These are phyloP conservation scores for Inga leiocalycina DNA, from an alignment of 306 rosid genomes.

Conservation along the genomic window DNA sequence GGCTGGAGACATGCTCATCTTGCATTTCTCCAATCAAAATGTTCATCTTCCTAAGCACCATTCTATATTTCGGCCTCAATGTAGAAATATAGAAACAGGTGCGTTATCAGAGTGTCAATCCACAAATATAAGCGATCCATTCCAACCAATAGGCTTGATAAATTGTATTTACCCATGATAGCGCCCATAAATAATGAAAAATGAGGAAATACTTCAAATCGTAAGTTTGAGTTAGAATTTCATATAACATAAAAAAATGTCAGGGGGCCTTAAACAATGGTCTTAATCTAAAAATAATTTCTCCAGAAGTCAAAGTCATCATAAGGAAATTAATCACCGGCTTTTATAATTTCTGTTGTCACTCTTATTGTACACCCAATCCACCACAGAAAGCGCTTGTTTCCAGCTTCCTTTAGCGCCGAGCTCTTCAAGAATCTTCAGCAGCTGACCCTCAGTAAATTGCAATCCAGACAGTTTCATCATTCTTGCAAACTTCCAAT, in stretches of 20 bases:
- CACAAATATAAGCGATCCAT: not conserved
- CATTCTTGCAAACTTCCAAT: conserved; percentile 86
- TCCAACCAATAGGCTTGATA: conserved; percentile 6
- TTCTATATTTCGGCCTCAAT: conserved; percentile 1
- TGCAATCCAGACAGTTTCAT: conserved; percentile 89
- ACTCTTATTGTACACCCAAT: conserved; percentile 72
- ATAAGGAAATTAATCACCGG: conserved; percentile 54
- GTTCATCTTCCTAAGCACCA: conserved; percentile 1
- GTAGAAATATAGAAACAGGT: conserved; percentile 9
- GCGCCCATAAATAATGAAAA: not conserved
- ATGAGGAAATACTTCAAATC: not conserved
- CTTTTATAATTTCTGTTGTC: conserved; percentile 60
- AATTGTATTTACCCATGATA: not conserved
- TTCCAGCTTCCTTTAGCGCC: conserved; percentile 71
- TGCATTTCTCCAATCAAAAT: conserved; percentile 13
- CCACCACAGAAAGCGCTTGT: conserved; percentile 80
- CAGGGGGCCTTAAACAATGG: not conserved
- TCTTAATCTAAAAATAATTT: conserved; percentile 9
- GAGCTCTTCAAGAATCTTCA: conserved; percentile 67
- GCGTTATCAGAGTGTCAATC: not conserved
- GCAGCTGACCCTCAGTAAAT: conserved; percentile 76
- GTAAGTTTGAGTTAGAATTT: not conserved
- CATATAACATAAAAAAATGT: conserved; percentile 15
- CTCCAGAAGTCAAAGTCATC: conserved; percentile 13
- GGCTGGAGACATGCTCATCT: conserved; percentile 17